Conservation (phyloP, 345 rosid species). For the Brassica juncea region DNA sequence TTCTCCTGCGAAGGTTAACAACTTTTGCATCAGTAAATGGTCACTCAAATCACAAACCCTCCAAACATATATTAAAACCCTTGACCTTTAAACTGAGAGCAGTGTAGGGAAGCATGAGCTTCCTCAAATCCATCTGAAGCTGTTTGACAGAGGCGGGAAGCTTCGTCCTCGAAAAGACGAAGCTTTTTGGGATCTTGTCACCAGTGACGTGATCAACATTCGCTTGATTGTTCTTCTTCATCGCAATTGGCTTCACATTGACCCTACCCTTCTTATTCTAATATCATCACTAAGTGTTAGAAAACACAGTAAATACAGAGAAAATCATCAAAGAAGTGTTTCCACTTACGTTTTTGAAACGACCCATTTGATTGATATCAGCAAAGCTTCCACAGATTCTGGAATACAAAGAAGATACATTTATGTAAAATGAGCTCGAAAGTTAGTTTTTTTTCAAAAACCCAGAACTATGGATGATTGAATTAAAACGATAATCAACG, state of each 20-base stretch:
- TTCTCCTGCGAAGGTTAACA: conserved; percentile 61
- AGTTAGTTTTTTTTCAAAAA: background rate
- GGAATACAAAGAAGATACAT: background rate
- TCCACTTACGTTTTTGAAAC: conserved; percentile 48
- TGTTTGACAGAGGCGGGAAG: conserved; percentile 73
- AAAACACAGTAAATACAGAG: background rate
- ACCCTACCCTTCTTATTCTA: conserved; percentile 60
- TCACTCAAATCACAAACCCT: conserved; percentile 5
- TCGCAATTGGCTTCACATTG: conserved; percentile 59
- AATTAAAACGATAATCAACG: background rate
- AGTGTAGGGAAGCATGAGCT: conserved; percentile 91
- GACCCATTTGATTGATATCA: conserved; percentile 42
- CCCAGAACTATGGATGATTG: background rate
- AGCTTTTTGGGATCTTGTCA: conserved; percentile 83
- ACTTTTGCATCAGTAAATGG: background rate
- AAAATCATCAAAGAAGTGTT: background rate
- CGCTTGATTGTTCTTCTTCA: conserved; percentile 57
- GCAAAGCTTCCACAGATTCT: conserved; percentile 12
- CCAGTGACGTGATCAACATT: conserved; percentile 81
- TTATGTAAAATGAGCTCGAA: background rate
- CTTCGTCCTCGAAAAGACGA: conserved; percentile 87
- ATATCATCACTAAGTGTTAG: conserved; percentile 1
- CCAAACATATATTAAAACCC: background rate
- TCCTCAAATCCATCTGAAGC: conserved; percentile 86
- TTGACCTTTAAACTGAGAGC: conserved; percentile 84